A percentile compares a stretch with the other conserved stretches of the same genome.
These are phyloP conservation scores for Cryptomeria japonica DNA, from an alignment of 75 land plant genomes.

Conservation along the genomic window DNA sequence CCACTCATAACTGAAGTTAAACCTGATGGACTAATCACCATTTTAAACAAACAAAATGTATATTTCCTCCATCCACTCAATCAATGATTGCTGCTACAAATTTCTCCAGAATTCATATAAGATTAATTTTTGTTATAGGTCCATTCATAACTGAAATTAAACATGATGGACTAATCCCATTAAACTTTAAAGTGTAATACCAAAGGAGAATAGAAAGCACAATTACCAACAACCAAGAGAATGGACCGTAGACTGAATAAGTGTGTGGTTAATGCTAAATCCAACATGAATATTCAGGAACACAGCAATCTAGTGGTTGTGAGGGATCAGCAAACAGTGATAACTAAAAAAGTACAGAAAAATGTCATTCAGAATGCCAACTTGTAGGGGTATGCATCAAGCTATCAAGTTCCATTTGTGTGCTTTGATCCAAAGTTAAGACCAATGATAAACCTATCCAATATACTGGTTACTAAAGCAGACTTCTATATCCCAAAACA, in stretches of 20 bases:
- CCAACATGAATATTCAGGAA: not conserved
- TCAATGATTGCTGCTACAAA: not conserved
- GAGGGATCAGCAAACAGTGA: not conserved
- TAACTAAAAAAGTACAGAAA: not conserved
- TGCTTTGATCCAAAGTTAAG: not conserved
- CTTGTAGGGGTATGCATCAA: not conserved
- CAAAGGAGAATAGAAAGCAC: not conserved
- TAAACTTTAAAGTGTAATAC: not conserved
- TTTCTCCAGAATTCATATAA: not conserved
- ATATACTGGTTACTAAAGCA: not conserved
- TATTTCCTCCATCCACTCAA: not conserved
- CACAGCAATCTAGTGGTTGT: not conserved
- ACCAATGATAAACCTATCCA: not conserved
- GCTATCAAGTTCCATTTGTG: not conserved
- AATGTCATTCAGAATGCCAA: not conserved
- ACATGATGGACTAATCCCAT: not conserved
- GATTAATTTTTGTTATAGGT: not conserved
- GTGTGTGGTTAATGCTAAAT: not conserved
- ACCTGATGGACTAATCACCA: not conserved
- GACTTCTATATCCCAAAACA: not conserved
- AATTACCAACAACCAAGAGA: not conserved
- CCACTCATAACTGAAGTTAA: not conserved
- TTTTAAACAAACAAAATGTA: not conserved
- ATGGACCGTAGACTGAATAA: not conserved
- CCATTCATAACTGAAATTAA: not conserved